These are phyloP conservation scores for Mortierella sp. DNA, from an alignment of 371 early-diverging fungal species.

Conservation along the genomic window DNA sequence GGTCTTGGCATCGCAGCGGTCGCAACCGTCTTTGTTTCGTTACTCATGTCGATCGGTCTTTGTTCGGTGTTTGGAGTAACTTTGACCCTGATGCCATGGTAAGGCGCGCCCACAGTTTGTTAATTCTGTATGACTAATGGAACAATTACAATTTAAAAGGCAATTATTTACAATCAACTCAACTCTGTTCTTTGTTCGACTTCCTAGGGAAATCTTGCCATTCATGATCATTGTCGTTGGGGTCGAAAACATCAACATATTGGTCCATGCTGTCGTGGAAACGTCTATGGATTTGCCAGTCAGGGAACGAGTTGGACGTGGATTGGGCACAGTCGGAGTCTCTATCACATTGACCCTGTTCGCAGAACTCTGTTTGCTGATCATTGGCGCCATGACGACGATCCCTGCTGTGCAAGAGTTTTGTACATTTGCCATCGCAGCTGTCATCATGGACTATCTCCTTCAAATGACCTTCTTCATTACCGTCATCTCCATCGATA, in stretches of 20 bases:
- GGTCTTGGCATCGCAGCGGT: conserved; percentile 77
- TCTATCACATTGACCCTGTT: conserved; percentile 71
- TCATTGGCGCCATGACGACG: conserved; percentile 68
- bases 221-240: conserved; percentile 78
- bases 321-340: conserved; percentile 73
- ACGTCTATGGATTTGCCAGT: conserved; percentile 78
- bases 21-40: conserved; percentile 64
- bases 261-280: conserved; percentile 78
- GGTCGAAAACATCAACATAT: conserved; percentile 78
- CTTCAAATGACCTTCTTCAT: conserved; percentile 82
- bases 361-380: conserved; percentile 67
- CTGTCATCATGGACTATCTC: conserved; percentile 77
- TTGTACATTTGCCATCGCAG: conserved; percentile 74
- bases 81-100: conserved; percentile 69
- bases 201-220: conserved; percentile 70
- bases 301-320: conserved; percentile 77
- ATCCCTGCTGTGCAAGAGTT: conserved; percentile 77
- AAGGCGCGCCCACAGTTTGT: conserved; percentile 19
- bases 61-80: conserved; percentile 65
- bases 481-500: conserved; percentile 81
- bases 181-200: not conserved
- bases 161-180: not conserved
- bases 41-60: conserved; percentile 69
- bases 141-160: not conserved
- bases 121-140: not conserved